Base-by-base conservation (phyloP, 345 rosid genomes). In the Arabidopsis thaliana region DNA sequence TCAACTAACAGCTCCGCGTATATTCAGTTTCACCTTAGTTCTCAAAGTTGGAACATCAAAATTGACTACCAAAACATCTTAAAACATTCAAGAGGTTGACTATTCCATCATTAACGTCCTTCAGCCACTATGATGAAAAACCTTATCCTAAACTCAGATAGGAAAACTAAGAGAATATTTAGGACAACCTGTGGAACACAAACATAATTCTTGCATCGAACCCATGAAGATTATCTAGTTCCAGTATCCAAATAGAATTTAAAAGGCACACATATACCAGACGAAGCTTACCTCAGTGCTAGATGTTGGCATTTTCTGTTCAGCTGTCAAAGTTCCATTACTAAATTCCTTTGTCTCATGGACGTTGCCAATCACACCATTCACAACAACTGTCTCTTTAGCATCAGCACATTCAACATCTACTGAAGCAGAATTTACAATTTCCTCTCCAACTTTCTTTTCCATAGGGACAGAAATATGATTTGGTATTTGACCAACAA, bases 261-360 rank as follows among this genome's bases (percentile, higher is more conserved):
- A 28, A 12, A 46, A 38, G 5, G 5, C 7, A 49, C 3, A 71
- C 33, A 37, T 16, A 56, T 14, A 58, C 13, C 48, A 8, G 23
- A 6, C 4, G 10, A 70, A 32, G 60, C 67, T 53, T 65, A 77
- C 81, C 77, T 77, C 68, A 58, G 60, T 38, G 67, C 34, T 46
- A 38, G 72, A 71, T 46, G 48, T 58, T 40, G 66, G 36, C 41
- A 56, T 45, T 61, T 48, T 55, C 36, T 14, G 65, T 12, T 62
- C 65, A 4, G 59, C 55, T 40, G 59, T 69, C 65, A 71, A 58
- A 32, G 66, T 11, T 32, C 76, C 80, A 49, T 77, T 77, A 36
- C 67, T 65, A 38, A 32, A 77, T 49, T n/a, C 67, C 61, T 71
- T 57, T 8, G 62, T 71, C 32, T 71, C 76, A 23, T 41, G 48